A percentile compares a stretch with the other conserved stretches of the same genome.
Evolutionary conservation across 2,329 filamentous ascomycete species (phyloP).

Genomic region (Talaromyces pinophilus): DNA sequence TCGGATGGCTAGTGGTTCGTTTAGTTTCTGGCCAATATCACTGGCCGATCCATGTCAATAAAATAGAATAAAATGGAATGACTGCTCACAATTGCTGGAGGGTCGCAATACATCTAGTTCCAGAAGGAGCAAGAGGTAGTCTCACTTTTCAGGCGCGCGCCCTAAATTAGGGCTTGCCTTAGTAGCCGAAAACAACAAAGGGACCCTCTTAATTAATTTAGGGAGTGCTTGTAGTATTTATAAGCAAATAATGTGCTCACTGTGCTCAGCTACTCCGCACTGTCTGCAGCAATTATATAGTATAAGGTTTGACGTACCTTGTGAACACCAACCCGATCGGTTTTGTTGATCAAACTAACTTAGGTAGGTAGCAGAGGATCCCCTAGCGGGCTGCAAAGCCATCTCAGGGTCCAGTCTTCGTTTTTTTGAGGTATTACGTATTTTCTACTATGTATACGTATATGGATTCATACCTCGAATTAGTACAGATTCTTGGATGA

Average conservation of each 20-base stretch:
- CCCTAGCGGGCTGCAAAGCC: background rate
- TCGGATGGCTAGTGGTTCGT: background rate
- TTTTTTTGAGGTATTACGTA: background rate
- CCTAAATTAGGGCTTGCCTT: slow-evolving; percentile 1
- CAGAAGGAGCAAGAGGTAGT: background rate
- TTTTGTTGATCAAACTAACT: background rate
- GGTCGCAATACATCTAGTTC: slow-evolving; percentile 1
- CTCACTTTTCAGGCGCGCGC: background rate
- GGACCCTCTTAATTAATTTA: background rate
- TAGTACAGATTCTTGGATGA: background rate
- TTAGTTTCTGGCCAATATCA: background rate
- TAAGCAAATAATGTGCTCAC: slow-evolving; percentile 5
- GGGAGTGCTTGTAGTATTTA: slow-evolving; percentile 9
- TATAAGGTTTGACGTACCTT: background rate
- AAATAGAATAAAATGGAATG: background rate
- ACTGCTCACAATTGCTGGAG: background rate
- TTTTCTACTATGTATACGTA: too few relatives aligned
- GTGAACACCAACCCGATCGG: background rate
- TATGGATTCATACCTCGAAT: background rate
- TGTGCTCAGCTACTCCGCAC: background rate
- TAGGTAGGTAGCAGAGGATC: background rate
- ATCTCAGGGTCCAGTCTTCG: background rate
- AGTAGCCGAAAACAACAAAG: slow-evolving; percentile 1
- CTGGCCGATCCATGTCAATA: background rate
- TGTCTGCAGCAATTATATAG: too few relatives aligned